Conservation (phyloP, 306 rosid species). For the Vigna reflexopilosa region DNA sequence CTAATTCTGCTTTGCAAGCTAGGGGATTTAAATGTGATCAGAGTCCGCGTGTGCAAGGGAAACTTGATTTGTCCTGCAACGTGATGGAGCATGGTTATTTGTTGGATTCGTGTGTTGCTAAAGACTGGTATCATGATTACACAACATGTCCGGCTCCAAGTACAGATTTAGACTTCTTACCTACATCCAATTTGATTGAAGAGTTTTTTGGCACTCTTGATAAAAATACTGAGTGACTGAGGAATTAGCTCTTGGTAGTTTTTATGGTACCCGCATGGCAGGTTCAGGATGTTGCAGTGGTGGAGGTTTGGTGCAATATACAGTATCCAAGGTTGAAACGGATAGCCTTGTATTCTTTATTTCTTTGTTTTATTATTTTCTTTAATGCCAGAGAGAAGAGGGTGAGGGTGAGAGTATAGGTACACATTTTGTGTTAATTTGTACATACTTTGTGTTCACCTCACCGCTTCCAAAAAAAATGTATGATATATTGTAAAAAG, state of each 20-base stretch:
- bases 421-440: conserved; percentile 3
- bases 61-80: conserved; percentile 42
- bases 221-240: conserved; percentile 43
- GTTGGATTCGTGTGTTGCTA: conserved; percentile 50
- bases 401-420: too few species aligned
- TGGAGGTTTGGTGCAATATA: conserved; percentile 30
- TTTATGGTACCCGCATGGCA: not conserved
- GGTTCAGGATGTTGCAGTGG: not conserved
- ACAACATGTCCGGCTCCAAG: conserved; percentile 30
- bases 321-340: conserved; percentile 1
- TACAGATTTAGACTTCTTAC: conserved; percentile 53
- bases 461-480: conserved; percentile 14
- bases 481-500: conserved; percentile 27
- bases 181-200: conserved; percentile 69
- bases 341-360: conserved; percentile 30
- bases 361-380: conserved; percentile 21
- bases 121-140: conserved; percentile 60
- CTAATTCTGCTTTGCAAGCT: conserved; percentile 34
- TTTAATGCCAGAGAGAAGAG: not conserved
- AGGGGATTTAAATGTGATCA: conserved; percentile 44
- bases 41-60: conserved; percentile 39
- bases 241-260: conserved; percentile 34
- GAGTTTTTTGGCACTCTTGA: conserved; percentile 54
- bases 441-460: conserved; percentile 24
- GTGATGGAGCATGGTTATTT: conserved; percentile 48